phyloP scores from a whole-genome alignment of 352 stramenopile species.

The Phytophthora fragariae region DNA sequence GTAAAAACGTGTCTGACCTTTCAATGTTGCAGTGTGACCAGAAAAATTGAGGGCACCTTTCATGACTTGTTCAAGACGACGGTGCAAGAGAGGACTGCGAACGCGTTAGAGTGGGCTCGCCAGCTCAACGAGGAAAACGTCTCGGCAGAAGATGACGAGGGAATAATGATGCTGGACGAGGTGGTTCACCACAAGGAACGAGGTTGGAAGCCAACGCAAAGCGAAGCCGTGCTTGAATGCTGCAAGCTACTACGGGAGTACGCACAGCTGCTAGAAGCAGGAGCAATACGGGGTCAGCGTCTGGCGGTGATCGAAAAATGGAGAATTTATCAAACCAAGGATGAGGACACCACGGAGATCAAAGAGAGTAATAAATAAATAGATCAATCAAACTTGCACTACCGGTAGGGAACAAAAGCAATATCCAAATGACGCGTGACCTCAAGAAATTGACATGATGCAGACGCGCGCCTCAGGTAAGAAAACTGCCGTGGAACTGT shows the following conservation, averaged over 20 bases:
- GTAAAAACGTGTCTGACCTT: not conserved
- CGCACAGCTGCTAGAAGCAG: not conserved
- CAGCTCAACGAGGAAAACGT: not conserved
- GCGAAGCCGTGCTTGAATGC: not conserved
- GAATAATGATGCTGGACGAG: not conserved
- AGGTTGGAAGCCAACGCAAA: not conserved
- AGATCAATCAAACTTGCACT: too few relatives aligned
- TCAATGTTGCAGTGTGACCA: not conserved
- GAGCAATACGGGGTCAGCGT: not conserved
- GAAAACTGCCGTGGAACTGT: too few relatives aligned
- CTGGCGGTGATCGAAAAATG: not conserved
- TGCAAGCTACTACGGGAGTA: not conserved
- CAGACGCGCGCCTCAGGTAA: too few relatives aligned
- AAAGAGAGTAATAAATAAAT: too few relatives aligned
- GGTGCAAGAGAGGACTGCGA: not conserved
- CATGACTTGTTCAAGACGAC: not conserved
- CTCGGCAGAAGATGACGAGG: not conserved
- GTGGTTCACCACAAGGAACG: not conserved
- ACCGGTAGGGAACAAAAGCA: too few relatives aligned
- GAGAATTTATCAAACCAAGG: too few relatives aligned
- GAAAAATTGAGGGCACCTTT: not conserved
- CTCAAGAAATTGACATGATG: too few relatives aligned
- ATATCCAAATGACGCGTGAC: too few relatives aligned
- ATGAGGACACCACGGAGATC: too few relatives aligned
- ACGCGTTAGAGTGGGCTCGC: not conserved